phyloP scores from a whole-genome alignment of 352 stramenopile species.

The Pythium vanterpoolii region DNA sequence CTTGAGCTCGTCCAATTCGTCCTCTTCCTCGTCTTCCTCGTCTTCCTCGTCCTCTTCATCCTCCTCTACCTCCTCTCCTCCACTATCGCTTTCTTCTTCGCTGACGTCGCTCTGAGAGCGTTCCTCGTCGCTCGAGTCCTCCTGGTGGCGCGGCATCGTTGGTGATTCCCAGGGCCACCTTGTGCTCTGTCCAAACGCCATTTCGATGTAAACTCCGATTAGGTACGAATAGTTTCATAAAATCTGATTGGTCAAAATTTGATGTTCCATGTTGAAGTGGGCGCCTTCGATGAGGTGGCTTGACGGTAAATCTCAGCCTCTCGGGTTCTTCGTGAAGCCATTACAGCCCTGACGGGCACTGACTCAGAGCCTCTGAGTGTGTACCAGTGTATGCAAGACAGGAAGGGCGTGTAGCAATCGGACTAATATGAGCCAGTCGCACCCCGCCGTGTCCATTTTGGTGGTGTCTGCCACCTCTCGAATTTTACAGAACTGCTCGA shows the following conservation, averaged over 20 bases:
- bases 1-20: conserved; percentile 16
- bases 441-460: background rate
- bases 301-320: conserved; percentile 4
- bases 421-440: background rate
- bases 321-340: conserved; percentile 6
- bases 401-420: too few species aligned
- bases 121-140: conserved; percentile 23
- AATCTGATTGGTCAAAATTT: conserved; percentile 7
- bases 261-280: conserved; percentile 12
- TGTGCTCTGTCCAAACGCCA: background rate
- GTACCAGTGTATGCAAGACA: too few species aligned
- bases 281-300: background rate
- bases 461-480: background rate
- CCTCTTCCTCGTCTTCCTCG: conserved; percentile 15
- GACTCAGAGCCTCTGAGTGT: too few species aligned
- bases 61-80: background rate
- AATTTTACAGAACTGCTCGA: too few species aligned
- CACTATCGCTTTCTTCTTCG: conserved; percentile 22
- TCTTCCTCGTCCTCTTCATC: background rate
- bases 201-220: conserved; percentile 1
- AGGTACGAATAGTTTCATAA: conserved; percentile 2
- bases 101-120: conserved; percentile 8
- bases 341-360: conserved; percentile 3
- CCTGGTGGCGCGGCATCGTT: conserved; percentile 9
- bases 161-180: background rate